Percentiles rank a stretch among this genome's conserved stretches.
These are phyloP conservation scores for Exophiala oligosperma DNA, from an alignment of 2,329 filamentous ascomycete genomes.

Conservation along the genomic window DNA sequence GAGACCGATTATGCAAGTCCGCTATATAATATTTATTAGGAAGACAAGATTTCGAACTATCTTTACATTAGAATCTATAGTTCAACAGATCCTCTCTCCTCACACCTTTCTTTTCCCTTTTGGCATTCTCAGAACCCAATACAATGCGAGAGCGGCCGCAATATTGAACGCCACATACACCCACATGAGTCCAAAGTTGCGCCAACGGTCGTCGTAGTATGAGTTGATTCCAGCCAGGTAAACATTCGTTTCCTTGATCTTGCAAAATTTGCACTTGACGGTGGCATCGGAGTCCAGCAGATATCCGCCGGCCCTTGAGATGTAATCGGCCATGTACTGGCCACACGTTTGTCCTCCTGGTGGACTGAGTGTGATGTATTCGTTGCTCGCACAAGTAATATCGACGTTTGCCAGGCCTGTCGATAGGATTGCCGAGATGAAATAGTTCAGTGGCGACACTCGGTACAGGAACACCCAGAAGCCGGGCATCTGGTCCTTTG, in stretches of 20 bases:
- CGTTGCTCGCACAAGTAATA: slow-evolving; percentile 67
- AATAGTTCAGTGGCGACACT: slow-evolving; percentile 78
- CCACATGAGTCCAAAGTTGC: slow-evolving; percentile 58
- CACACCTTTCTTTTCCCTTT: slow-evolving; percentile 36
- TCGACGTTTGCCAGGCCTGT: slow-evolving; percentile 66
- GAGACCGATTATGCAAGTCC: too few species aligned
- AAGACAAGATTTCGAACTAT: too few species aligned
- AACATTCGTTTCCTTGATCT: slow-evolving; percentile 44
- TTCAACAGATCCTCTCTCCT: not conserved
- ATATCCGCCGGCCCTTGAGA: slow-evolving; percentile 48
- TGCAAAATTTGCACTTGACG: slow-evolving; percentile 54
- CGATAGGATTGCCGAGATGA: slow-evolving; percentile 71
- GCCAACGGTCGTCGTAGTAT: slow-evolving; percentile 49
- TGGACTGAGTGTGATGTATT: slow-evolving; percentile 66
- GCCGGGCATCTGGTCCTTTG: slow-evolving; percentile 57
- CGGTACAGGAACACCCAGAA: slow-evolving; percentile 83
- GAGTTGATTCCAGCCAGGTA: slow-evolving; percentile 51
- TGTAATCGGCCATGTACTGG: slow-evolving; percentile 58
- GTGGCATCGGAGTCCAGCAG: slow-evolving; percentile 49
- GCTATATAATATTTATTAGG: too few species aligned
- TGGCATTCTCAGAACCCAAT: slow-evolving; percentile 57
- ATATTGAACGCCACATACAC: slow-evolving; percentile 55
- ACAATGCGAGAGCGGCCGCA: slow-evolving; percentile 49
- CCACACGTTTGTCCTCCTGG: slow-evolving; percentile 57
- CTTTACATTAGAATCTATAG: too few species aligned